These are phyloP conservation scores for Populus hybrid DNA, from an alignment of 441 rosid genomes.

Conservation along the genomic window DNA sequence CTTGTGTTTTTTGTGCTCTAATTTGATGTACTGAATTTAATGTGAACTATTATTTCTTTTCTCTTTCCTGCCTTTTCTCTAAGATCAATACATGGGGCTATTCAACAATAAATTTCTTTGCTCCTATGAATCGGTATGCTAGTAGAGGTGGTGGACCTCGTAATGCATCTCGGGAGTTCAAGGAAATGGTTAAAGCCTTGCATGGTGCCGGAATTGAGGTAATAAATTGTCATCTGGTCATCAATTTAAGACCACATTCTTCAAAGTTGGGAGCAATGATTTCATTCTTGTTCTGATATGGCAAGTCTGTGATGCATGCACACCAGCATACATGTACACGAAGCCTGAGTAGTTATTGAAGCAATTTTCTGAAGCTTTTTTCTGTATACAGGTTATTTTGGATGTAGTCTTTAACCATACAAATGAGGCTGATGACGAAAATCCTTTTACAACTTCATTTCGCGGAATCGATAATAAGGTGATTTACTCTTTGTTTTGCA, in stretches of 20 bases:
- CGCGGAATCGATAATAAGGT: slow-evolving; percentile 97
- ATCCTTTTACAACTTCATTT: slow-evolving; percentile 87
- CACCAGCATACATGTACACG: not conserved
- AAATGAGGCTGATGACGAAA: slow-evolving; percentile 81
- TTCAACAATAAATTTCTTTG: slow-evolving; percentile 93
- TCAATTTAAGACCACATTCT: not conserved
- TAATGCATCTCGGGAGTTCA: slow-evolving; percentile 78
- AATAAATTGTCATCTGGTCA: slow-evolving; percentile 15
- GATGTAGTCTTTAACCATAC: slow-evolving; percentile 98
- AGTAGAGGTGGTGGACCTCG: slow-evolving; percentile 82
- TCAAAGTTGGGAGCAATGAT: not conserved
- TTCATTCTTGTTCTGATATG: not conserved
- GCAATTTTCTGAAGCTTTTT: slow-evolving; percentile 7
- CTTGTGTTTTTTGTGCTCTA: not conserved
- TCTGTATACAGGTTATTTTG: slow-evolving; percentile 68
- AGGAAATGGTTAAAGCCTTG: slow-evolving; percentile 94
- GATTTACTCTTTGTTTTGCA: slow-evolving; percentile 8
- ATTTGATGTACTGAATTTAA: not conserved
- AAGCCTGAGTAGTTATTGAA: not conserved
- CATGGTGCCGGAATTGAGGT: slow-evolving; percentile 96
- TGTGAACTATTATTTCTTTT: slow-evolving; percentile 2
- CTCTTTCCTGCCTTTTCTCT: slow-evolving; percentile 13
- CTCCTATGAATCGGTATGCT: slow-evolving; percentile 97
- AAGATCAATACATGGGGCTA: slow-evolving; percentile 99
- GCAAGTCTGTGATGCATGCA: not conserved